Conservation (phyloP, 768 basidiomycete genomes). For the Trametes cingulata region DNA sequence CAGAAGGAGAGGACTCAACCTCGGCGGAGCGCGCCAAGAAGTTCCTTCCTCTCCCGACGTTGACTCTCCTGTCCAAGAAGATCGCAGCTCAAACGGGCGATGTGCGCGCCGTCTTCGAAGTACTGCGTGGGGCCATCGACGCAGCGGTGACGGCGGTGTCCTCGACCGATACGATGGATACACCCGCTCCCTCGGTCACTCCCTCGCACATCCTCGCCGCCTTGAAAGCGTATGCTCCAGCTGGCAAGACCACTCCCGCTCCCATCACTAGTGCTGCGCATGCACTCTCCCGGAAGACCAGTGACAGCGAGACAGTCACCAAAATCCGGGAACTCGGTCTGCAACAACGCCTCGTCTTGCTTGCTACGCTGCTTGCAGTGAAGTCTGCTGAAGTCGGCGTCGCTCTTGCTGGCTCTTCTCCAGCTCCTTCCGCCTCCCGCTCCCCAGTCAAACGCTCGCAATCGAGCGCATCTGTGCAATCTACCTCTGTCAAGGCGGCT, state of each 20-base stretch:
- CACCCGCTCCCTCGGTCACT: constrained; percentile 47
- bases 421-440: constrained; percentile 29
- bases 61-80: constrained; percentile 77
- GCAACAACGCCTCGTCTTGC: constrained; percentile 70
- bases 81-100: constrained; percentile 82
- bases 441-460: constrained; percentile 56
- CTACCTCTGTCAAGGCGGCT: constrained; percentile 27
- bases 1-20: constrained; percentile 28
- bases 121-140: constrained; percentile 79
- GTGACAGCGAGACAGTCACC: constrained; percentile 56
- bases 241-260: constrained; percentile 23
- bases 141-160: constrained; percentile 42
- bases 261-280: constrained; percentile 40
- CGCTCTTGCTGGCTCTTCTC: constrained; percentile 44
- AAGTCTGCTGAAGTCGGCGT: constrained; percentile 63
- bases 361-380: constrained; percentile 62
- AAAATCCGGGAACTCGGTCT: constrained; percentile 73
- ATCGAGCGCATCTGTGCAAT: constrained; percentile 35
- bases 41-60: constrained; percentile 62
- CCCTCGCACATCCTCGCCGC: constrained; percentile 73
- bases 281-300: constrained; percentile 17
- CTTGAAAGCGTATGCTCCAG: constrained; percentile 63
- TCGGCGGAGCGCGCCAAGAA: constrained; percentile 37
- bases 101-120: constrained; percentile 77
- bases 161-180: constrained; percentile 20